Base-by-base conservation (phyloP, 139 green algal species). In the Nannochloris sp. region DNA sequence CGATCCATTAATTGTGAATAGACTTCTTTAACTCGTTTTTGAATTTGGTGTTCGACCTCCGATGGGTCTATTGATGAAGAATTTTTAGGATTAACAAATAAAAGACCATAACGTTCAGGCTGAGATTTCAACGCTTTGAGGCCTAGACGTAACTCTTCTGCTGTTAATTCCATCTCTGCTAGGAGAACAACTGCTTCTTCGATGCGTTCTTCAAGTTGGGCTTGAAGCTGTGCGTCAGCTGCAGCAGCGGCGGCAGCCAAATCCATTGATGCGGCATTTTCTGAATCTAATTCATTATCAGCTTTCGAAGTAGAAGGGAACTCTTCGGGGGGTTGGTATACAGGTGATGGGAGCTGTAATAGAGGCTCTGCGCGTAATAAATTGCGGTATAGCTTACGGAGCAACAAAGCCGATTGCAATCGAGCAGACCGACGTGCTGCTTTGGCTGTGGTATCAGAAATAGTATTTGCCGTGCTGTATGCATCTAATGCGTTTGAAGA, bases 361-460 rank as follows among this genome's bases (percentile, higher is more conserved):
- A 92, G 67, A 8, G 58, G 25, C 31, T 87, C 73, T 2, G 85
- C 85, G 0, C 88, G 63, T 12, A 95, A 59, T 64, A 81, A 72
- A 72, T 93, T 93, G 15, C 88, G 68, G 76, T 92, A 95, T 37
- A 95, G 68, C 63, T 83, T 83, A n/a, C 86, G 78, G 19, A 89
- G 61, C 58, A 81, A 70, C 8, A 93, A 68, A 14, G 92, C 67
- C 14, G 73, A 46, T 39, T 85, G 73, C 15, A 95, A 68, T 1
- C 85, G 81, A 34, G 37, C n/a, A 13, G 70, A 70, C 1, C 83
- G 73, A 27, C 57, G 30, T 3, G 46, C 44, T 13, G 24, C 29
- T 19, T 9, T 59, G 12, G 48, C 48, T 12, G n/a, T n/a, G n/a
- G n/a, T n/a, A n/a, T n/a, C n/a, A n/a, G n/a, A n/a, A n/a, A n/a